Evolutionary conservation across 371 early-diverging fungal species (phyloP), one percentile per base, ranked within the genome.

Genomic region (Thermomucor indicae-seudaticae): DNA sequence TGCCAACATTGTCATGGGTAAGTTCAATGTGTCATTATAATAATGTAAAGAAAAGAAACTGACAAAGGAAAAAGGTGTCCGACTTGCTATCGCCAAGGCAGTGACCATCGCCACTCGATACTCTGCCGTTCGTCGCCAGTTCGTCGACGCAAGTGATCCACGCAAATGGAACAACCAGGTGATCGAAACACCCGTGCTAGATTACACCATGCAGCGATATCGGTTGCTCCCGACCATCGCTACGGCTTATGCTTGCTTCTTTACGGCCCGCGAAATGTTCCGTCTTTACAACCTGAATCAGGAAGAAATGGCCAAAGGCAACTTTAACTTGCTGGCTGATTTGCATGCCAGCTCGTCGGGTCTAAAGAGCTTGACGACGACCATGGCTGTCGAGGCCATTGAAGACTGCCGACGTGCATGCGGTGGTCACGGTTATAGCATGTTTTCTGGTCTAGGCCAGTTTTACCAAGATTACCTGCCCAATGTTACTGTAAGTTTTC

Each of bases 291-390:
- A 78, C 23, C 57, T 76, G 25, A 72, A 80, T 47, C 76, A 85
- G 57, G 60, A 54, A 6, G 78, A 72, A n/a, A 79, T 90, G 49
- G 51, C 70, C 30, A 47, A 74, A 17, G 75, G 80, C 5, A 75
- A 83, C 50, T 75, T 67, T 28, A 53, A 58, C 24, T 47, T 78
- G 44, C 69, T 92, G 41, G 86, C 88, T 51, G 92, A 91, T 62
- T 79, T 93, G 0, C 95, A 94, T 62, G 92, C 90, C 25, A 83
- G 84, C 47, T 85, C 86, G 0, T 89, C 91, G 1, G 91, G 90
- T 10, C 78, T 95, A 45, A 95, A 95, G 75, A 78, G 84, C 29
- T 80, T 88, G 69, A 80, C 81, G 19, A 90, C 91, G 0, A 86
- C 85, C 20, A 71, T 86, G 56, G 85, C 80, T n/a, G 62, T 83